These are phyloP conservation scores for Colletotrichum zoysiae DNA, from an alignment of 2,329 filamentous ascomycete genomes.

Conservation along the genomic window DNA sequence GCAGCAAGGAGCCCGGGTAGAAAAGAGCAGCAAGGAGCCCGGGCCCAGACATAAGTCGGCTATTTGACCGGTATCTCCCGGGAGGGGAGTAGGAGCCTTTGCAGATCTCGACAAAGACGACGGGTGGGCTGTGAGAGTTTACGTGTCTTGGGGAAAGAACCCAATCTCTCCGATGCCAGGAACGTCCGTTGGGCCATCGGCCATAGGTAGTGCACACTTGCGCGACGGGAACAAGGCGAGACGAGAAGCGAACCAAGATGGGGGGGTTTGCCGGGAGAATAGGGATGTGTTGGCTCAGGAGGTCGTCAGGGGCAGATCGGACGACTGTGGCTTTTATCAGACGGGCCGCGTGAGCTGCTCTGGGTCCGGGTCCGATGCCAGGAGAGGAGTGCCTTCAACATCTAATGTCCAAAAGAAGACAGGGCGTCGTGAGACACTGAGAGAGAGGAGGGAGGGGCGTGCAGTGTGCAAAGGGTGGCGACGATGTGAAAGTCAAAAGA, in stretches of 20 bases:
- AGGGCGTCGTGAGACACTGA: constrained; percentile 10
- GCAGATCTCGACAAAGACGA: background rate
- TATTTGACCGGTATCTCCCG: background rate
- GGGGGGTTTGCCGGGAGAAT: constrained; percentile 6
- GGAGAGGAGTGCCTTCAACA: background rate
- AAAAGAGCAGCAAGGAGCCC: background rate
- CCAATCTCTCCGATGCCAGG: constrained; percentile 16
- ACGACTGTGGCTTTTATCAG: constrained; percentile 24
- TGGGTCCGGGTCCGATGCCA: background rate
- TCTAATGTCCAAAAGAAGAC: constrained; percentile 17
- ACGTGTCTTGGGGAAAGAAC: background rate
- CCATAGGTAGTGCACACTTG: constrained; percentile 17
- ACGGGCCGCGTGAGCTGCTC: constrained; percentile 17
- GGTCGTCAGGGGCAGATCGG: constrained; percentile 22
- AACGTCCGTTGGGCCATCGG: constrained; percentile 20
- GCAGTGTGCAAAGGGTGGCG: constrained; percentile 2
- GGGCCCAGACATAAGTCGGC: background rate
- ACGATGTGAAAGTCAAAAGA: constrained; percentile 10
- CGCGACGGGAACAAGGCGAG: constrained; percentile 25
- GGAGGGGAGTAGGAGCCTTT: background rate
- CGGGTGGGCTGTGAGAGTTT: background rate
- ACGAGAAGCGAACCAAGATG: constrained; percentile 18
- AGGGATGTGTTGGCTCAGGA: constrained; percentile 9
- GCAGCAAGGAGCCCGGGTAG: background rate
- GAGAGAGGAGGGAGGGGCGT: background rate